phyloP scores from a whole-genome alignment of 192 early-diverging fungal genomes.

The Powellomyces hirtus region DNA sequence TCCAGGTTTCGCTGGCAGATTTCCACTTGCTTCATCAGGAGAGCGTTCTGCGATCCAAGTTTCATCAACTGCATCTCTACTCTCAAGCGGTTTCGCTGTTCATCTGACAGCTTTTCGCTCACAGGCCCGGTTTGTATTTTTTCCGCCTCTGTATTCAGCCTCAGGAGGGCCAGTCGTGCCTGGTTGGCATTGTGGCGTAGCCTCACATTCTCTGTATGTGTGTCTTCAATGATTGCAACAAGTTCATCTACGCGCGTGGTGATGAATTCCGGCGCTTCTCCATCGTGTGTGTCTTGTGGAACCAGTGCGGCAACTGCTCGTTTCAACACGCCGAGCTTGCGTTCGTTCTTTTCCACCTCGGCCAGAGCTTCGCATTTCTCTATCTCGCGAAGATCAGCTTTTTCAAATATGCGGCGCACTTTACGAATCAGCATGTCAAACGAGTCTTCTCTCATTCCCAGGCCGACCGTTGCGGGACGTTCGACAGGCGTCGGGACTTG shows the following conservation, averaged over 20 bases:
- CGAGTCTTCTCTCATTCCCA: background rate
- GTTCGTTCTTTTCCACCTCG: conserved; percentile 21
- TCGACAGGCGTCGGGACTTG: background rate
- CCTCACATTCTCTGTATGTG: conserved; percentile 21
- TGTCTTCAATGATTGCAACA: conserved; percentile 5
- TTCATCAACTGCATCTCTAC: conserved; percentile 16
- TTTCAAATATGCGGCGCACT: conserved; percentile 14
- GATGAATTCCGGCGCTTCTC: background rate
- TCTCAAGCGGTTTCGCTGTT: conserved; percentile 1
- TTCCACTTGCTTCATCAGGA: conserved; percentile 6
- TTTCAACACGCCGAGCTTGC: background rate
- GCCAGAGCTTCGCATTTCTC: conserved; percentile 2
- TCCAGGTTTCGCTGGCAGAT: conserved; percentile 1
- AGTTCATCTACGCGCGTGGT: background rate
- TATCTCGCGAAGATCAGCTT: conserved; percentile 15
- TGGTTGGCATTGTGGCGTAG: conserved; percentile 35
- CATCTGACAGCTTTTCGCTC: background rate
- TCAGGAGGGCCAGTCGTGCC: conserved; percentile 5
- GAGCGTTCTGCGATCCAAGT: background rate
- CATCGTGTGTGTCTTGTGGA: background rate
- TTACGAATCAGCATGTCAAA: conserved; percentile 3
- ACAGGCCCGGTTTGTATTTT: background rate
- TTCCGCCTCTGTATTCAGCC: conserved; percentile 1
- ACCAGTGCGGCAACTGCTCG: background rate
- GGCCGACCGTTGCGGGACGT: background rate